These are phyloP conservation scores for Talaromyces sp. DNA, from an alignment of 2,329 filamentous ascomycete genomes.

Conservation along the genomic window DNA sequence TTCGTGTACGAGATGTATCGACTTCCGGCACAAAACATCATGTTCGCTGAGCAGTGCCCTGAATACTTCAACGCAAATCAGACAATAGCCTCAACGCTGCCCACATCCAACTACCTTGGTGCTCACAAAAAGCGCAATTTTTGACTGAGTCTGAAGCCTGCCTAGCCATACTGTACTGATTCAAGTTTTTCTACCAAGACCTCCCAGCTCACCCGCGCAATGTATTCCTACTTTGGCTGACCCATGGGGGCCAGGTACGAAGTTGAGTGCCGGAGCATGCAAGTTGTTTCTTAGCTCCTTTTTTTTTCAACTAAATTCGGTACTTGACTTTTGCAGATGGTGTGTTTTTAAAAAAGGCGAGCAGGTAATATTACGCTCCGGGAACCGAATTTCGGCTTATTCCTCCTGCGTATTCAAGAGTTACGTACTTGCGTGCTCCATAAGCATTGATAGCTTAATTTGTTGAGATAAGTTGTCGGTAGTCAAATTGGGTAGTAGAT, in stretches of 20 bases:
- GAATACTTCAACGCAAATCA: background rate
- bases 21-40: background rate
- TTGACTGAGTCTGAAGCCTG: background rate
- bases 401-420: too few relatives aligned
- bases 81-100: background rate
- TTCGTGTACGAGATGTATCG: too few relatives aligned
- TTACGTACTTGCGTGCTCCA: background rate
- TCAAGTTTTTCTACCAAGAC: background rate
- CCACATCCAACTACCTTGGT: background rate
- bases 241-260: constrained; percentile 8
- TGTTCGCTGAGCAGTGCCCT: background rate
- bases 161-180: background rate
- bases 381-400: background rate
- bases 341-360: background rate
- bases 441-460: background rate
- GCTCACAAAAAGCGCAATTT: background rate
- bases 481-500: background rate
- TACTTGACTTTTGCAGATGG: background rate
- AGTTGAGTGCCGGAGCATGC: background rate
- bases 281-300: background rate
- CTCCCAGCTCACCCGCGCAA: background rate
- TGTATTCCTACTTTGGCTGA: background rate
- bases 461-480: background rate
- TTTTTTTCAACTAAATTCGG: background rate
- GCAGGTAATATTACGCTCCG: background rate